Evolutionary conservation across 2,329 filamentous ascomycete species (phyloP).

Genomic region (Penicillium sp.): DNA sequence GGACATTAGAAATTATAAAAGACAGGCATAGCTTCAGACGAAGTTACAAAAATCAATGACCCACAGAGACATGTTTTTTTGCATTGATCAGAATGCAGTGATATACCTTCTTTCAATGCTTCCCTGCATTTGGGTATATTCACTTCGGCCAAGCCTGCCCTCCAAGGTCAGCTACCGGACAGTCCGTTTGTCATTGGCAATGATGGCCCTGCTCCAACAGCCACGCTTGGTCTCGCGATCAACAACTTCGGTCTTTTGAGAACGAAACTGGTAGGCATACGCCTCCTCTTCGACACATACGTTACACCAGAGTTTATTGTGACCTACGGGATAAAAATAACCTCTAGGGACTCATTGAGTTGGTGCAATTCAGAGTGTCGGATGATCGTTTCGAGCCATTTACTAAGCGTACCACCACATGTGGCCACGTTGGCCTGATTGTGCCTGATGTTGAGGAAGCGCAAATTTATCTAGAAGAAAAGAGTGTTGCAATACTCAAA

Average conservation of each 20-base stretch:
- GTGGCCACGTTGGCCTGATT: constrained; percentile 38
- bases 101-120: not conserved
- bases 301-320: constrained; percentile 29
- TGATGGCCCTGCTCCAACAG: constrained; percentile 29
- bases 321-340: constrained; percentile 36
- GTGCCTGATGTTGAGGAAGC: constrained; percentile 33
- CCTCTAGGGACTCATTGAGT: constrained; percentile 27
- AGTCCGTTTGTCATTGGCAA: constrained; percentile 7
- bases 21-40: not conserved
- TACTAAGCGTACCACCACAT: constrained; percentile 28
- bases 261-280: constrained; percentile 37
- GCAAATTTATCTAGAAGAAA: constrained; percentile 16
- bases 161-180: not conserved
- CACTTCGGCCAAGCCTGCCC: not conserved
- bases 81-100: not conserved
- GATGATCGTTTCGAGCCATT: constrained; percentile 19
- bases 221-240: constrained; percentile 36
- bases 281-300: constrained; percentile 18
- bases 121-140: not conserved
- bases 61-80: not conserved
- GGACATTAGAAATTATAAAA: not conserved
- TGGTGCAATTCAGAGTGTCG: constrained; percentile 26
- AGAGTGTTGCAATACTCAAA: constrained; percentile 5
- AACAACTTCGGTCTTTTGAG: constrained; percentile 37
- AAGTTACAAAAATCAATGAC: not conserved